Conservation (phyloP, 495 filamentous ascomycete genomes). For the Aspergillus indologenus region DNA sequence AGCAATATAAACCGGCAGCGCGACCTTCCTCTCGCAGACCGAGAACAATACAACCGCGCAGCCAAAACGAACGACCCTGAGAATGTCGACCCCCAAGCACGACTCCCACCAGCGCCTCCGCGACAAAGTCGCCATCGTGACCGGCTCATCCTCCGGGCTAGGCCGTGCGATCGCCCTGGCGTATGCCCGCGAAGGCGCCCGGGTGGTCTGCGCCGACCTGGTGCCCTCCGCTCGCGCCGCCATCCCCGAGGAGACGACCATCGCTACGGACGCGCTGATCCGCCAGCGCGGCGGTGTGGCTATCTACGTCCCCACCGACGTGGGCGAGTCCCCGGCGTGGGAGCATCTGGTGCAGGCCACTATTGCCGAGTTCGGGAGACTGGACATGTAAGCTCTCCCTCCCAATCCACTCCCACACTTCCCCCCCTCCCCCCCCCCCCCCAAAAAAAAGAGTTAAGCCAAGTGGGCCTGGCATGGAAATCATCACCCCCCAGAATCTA, state of each 20-base stretch:
- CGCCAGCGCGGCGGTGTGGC: slow-evolving; percentile 29
- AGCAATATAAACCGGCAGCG: too few relatives aligned
- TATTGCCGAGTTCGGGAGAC: slow-evolving; percentile 35
- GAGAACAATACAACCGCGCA: too few relatives aligned
- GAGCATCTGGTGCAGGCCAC: slow-evolving; percentile 29
- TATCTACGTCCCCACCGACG: slow-evolving; percentile 40
- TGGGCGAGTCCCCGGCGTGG: slow-evolving; percentile 27
- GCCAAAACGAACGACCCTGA: too few relatives aligned
- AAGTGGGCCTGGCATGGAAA: too few relatives aligned
- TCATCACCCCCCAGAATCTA: too few relatives aligned
- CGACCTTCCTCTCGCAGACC: too few relatives aligned
- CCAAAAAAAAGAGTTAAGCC: too few relatives aligned
- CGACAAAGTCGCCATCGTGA: too few relatives aligned
- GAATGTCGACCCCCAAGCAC: too few relatives aligned
- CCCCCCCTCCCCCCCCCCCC: too few relatives aligned
- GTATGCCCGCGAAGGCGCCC: slow-evolving; percentile 36
- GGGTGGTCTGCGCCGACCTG: slow-evolving; percentile 43
- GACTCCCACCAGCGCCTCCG: too few relatives aligned
- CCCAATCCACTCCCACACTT: neutral
- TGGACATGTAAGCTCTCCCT: slow-evolving; percentile 39
- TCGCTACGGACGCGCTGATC: slow-evolving; percentile 37
- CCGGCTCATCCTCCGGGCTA: too few relatives aligned
- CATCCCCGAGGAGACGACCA: slow-evolving; percentile 20
- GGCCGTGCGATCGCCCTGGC: slow-evolving; percentile 39
- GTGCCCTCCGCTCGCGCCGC: slow-evolving; percentile 12